These are phyloP conservation scores for Didymosphaeria variabile DNA, from an alignment of 2,329 filamentous ascomycete species.

Conservation along the genomic window DNA sequence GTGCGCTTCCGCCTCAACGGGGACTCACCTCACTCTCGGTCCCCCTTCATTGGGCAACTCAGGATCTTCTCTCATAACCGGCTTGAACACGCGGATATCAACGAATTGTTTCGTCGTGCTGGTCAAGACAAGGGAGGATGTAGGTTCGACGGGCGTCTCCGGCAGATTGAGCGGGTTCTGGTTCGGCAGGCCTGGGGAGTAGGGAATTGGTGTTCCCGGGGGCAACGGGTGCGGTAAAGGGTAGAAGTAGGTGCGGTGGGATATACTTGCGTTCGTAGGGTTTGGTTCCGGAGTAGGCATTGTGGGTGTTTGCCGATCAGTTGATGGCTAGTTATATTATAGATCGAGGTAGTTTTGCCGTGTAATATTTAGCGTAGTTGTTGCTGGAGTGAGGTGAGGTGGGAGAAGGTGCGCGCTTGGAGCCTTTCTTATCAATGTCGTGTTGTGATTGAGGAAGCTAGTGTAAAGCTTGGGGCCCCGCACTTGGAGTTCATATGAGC, in stretches of 20 bases:
- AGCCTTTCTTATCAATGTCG: neutral
- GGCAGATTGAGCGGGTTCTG: slow-evolving; percentile 37
- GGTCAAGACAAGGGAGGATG: slow-evolving; percentile 71
- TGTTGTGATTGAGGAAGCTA: neutral
- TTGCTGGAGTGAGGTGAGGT: neutral
- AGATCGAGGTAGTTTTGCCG: neutral
- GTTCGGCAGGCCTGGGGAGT: slow-evolving; percentile 36
- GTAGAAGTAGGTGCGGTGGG: slow-evolving; percentile 66
- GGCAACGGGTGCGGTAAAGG: slow-evolving; percentile 59
- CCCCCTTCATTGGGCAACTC: slow-evolving; percentile 37
- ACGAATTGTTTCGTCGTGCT: slow-evolving; percentile 66
- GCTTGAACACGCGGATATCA: slow-evolving; percentile 65
- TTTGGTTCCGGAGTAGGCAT: slow-evolving; percentile 1
- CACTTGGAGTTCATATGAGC: neutral
- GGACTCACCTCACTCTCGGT: slow-evolving; percentile 30
- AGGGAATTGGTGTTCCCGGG: slow-evolving; percentile 33
- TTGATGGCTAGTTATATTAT: slow-evolving; percentile 1
- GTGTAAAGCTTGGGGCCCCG: slow-evolving; percentile 8
- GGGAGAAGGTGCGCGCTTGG: neutral
- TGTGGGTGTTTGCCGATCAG: slow-evolving; percentile 15
- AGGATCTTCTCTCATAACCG: slow-evolving; percentile 20
- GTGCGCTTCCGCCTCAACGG: neutral
- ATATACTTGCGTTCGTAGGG: slow-evolving; percentile 54
- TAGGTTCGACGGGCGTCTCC: slow-evolving; percentile 60
- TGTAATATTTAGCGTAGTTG: neutral